A percentile compares a stretch with the other conserved stretches of the same genome.
phyloP scores from a whole-genome alignment of 208 protist species.

The Polymyxa betae region DNA sequence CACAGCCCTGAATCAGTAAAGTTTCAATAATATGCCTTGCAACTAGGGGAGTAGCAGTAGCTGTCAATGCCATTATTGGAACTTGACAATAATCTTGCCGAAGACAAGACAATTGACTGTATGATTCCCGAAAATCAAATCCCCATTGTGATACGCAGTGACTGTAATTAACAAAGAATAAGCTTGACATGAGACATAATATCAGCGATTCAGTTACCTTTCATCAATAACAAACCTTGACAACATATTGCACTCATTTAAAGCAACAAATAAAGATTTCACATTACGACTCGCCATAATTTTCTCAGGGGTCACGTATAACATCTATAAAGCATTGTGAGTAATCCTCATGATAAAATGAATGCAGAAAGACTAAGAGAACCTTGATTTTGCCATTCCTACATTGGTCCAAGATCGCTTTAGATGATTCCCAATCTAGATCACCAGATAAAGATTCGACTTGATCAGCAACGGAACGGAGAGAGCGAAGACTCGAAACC shows the following conservation, averaged over 20 bases:
- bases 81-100: slow-evolving; percentile 65
- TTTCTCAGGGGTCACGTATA: slow-evolving; percentile 45
- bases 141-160: slow-evolving; percentile 79
- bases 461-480: neutral
- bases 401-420: neutral
- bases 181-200: neutral
- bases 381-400: slow-evolving; percentile 26
- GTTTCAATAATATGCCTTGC: slow-evolving; percentile 59
- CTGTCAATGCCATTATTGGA: slow-evolving; percentile 73
- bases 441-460: neutral
- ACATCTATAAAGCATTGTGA: neutral
- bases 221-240: slow-evolving; percentile 76
- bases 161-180: slow-evolving; percentile 47
- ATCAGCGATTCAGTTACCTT: slow-evolving; percentile 11
- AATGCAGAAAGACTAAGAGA: neutral
- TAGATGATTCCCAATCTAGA: neutral
- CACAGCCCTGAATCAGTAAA: slow-evolving; percentile 57
- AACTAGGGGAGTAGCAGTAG: slow-evolving; percentile 71
- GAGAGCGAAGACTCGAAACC: neutral
- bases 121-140: slow-evolving; percentile 74
- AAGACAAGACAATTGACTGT: slow-evolving; percentile 56
- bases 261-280: neutral
- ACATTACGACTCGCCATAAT: neutral
- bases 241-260: neutral
- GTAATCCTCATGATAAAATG: neutral